phyloP scores from a whole-genome alignment of 768 basidiomycete species.

The Auricularia cornea region DNA sequence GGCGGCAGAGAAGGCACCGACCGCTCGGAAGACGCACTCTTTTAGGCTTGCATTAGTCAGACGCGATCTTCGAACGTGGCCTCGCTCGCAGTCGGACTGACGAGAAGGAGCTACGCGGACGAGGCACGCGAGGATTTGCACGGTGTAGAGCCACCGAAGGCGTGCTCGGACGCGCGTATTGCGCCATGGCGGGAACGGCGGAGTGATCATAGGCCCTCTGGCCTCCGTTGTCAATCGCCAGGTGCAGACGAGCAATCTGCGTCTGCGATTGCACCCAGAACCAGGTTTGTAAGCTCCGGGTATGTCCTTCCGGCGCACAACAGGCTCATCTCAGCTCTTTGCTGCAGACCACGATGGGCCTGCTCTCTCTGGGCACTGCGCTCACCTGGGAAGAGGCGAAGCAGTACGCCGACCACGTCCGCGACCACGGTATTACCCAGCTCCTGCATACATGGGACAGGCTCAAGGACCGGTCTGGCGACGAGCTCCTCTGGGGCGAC shows the following conservation, averaged over 20 bases:
- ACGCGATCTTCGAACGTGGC: no score
- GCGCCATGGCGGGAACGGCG: background rate
- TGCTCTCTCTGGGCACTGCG: constrained; percentile 88
- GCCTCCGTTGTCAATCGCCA: no score
- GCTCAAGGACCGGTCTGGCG: constrained; percentile 82
- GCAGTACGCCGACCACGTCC: constrained; percentile 80
- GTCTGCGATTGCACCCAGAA: no score
- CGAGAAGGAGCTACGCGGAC: background rate
- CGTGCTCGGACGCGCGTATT: background rate
- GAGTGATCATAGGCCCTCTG: background rate
- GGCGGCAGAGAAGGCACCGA: no score
- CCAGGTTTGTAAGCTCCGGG: background rate
- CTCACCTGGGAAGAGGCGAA: constrained; percentile 87
- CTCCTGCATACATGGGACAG: constrained; percentile 91
- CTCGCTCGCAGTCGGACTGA: no score
- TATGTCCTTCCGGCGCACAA: background rate
- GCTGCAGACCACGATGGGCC: constrained; percentile 55
- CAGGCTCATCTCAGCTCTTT: background rate
- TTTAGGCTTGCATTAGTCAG: no score
- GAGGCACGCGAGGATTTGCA: background rate
- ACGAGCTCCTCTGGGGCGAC: constrained; percentile 95
- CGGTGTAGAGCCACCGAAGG: background rate
- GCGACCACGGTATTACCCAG: constrained; percentile 88
- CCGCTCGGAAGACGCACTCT: no score
- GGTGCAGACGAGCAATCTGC: no score